A percentile compares a stretch with the other conserved stretches of the same genome.
phyloP scores from a whole-genome alignment of 108 stramenopile genomes.

The Cylindrotheca closterium region DNA sequence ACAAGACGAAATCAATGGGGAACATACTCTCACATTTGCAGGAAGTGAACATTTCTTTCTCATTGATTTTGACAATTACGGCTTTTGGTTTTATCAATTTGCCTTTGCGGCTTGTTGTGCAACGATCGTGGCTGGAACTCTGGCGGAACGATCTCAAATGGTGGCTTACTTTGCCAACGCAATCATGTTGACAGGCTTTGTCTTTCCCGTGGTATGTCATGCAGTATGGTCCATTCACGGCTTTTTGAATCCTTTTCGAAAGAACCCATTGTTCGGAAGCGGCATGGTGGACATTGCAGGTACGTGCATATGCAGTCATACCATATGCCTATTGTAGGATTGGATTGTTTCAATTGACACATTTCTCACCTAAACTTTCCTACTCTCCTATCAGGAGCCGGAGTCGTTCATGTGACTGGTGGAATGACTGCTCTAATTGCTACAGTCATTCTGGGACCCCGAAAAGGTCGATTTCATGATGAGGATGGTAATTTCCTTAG shows the following conservation, averaged over 20 bases:
- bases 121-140: conserved; percentile 89
- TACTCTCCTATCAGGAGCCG: too few species aligned
- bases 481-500: conserved; percentile 46
- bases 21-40: conserved; percentile 42
- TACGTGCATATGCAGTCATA: too few species aligned
- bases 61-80: conserved; percentile 37
- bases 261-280: conserved; percentile 31
- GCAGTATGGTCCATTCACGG: conserved; percentile 75
- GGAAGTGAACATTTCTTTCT: conserved; percentile 58
- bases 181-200: conserved; percentile 69
- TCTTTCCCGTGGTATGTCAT: conserved; percentile 87
- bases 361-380: too few species aligned
- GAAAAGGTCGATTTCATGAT: conserved; percentile 65
- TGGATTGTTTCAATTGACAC: too few species aligned
- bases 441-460: conserved; percentile 60
- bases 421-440: conserved; percentile 69
- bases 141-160: conserved; percentile 91
- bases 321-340: too few species aligned
- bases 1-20: conserved; percentile 2
- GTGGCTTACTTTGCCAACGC: conserved; percentile 79
- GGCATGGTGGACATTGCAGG: conserved; percentile 79
- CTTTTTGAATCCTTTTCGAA: conserved; percentile 28
- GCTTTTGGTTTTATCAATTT: conserved; percentile 83
- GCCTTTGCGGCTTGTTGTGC: conserved; percentile 83
- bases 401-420: conserved; percentile 48